Conservation (phyloP, 2,329 filamentous ascomycete species). For the Emergomyces orientalis region DNA sequence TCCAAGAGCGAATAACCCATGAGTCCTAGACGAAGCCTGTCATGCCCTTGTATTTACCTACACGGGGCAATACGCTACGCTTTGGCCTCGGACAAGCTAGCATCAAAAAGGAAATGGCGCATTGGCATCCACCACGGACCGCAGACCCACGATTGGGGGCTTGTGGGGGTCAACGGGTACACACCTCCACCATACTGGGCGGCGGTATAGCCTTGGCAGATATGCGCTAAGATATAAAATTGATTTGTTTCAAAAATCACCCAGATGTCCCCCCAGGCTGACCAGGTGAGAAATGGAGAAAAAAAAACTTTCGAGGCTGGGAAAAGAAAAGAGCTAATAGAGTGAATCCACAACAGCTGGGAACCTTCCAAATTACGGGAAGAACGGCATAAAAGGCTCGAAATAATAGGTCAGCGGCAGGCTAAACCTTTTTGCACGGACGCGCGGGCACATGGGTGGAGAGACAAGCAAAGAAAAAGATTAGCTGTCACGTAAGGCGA, state of each 20-base stretch:
- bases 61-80: not conserved
- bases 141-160: not conserved
- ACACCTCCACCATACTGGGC: not conserved
- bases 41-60: no score
- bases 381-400: not conserved
- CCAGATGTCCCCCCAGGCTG: not conserved
- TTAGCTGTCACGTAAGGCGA: not conserved
- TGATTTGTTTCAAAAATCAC: not conserved
- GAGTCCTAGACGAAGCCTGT: not conserved
- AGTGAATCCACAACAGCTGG: not conserved
- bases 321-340: not conserved
- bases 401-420: not conserved
- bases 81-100: not conserved
- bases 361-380: not conserved
- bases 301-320: not conserved
- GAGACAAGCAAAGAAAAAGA: not conserved
- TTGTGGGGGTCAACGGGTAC: not conserved
- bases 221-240: not conserved
- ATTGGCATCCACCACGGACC: not conserved
- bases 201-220: not conserved
- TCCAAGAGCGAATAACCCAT: no score
- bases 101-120: not conserved
- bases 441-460: not conserved
- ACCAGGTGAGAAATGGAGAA: not conserved
- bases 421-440: not conserved